Percentiles rank a stretch among this genome's conserved stretches.
Conservation (phyloP, 495 filamentous ascomycete species). For the Neurospora sp. region DNA sequence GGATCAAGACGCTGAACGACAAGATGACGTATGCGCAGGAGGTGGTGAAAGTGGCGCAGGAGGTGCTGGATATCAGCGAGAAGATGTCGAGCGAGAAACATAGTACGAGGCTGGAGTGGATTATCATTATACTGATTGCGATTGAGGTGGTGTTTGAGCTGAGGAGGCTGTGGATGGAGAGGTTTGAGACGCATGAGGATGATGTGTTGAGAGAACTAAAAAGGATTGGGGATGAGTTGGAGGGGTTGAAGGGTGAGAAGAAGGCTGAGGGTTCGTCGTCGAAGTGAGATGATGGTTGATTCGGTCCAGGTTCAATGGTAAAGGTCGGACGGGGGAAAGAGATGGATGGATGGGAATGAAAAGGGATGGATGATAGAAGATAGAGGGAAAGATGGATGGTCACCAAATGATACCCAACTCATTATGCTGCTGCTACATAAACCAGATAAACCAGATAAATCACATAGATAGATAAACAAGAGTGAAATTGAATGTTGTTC, state of each 20-base stretch:
- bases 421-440: background rate
- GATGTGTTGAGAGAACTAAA: conserved; percentile 15
- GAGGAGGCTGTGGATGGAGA: conserved; percentile 39
- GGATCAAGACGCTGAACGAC: conserved; percentile 87
- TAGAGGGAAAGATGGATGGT: background rate
- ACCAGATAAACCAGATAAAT: background rate
- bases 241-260: conserved; percentile 1
- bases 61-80: conserved; percentile 84
- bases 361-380: background rate
- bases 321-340: background rate
- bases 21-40: conserved; percentile 97
- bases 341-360: background rate
- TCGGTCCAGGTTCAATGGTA: too few species aligned
- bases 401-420: conserved; percentile 16
- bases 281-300: too few species aligned
- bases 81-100: conserved; percentile 87
- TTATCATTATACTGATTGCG: conserved; percentile 88
- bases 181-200: conserved; percentile 13
- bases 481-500: background rate
- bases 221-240: conserved; percentile 5
- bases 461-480: background rate
- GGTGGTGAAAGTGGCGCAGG: conserved; percentile 80
- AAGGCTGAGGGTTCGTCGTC: too few species aligned
- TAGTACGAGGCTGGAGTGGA: conserved; percentile 83
- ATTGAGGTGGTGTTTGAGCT: conserved; percentile 71